Evolutionary conservation across 2,329 filamentous ascomycete genomes (phyloP).

Genomic region (Emmonsiellopsis sp.): DNA sequence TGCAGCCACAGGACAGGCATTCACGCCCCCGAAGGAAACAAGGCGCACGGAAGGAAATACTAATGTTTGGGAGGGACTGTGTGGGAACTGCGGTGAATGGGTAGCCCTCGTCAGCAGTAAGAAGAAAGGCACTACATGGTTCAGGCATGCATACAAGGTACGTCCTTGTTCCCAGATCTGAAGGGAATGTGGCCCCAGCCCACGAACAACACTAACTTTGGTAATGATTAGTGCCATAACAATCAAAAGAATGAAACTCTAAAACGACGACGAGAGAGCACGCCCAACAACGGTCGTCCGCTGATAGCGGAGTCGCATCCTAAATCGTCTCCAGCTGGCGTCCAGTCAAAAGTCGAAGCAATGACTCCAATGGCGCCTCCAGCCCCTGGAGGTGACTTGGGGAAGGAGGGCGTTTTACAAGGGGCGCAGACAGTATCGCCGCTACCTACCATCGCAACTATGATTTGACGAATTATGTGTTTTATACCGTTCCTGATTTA

Average conservation of each 20-base stretch:
- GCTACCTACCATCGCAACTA: slow-evolving; percentile 4
- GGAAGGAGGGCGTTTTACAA: not conserved
- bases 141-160: slow-evolving; percentile 81
- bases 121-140: slow-evolving; percentile 90
- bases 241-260: slow-evolving; percentile 62
- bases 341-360: not conserved
- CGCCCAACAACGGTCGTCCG: slow-evolving; percentile 38
- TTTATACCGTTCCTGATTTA: not conserved
- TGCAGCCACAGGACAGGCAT: slow-evolving; percentile 67
- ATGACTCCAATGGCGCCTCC: not conserved
- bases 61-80: slow-evolving; percentile 35
- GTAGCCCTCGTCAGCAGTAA: slow-evolving; percentile 53
- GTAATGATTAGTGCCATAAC: slow-evolving; percentile 52
- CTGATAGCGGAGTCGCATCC: slow-evolving; percentile 13
- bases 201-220: slow-evolving; percentile 5
- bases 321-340: not conserved
- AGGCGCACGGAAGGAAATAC: slow-evolving; percentile 70
- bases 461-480: slow-evolving; percentile 2
- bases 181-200: not conserved
- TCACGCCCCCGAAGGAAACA: slow-evolving; percentile 66
- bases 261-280: slow-evolving; percentile 57
- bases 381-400: not conserved
- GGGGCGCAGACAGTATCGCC: slow-evolving; percentile 5
- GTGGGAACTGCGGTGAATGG: slow-evolving; percentile 25
- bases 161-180: slow-evolving; percentile 14